These are phyloP conservation scores for Roridomyces roridus DNA, from an alignment of 768 basidiomycete species.

Conservation along the genomic window DNA sequence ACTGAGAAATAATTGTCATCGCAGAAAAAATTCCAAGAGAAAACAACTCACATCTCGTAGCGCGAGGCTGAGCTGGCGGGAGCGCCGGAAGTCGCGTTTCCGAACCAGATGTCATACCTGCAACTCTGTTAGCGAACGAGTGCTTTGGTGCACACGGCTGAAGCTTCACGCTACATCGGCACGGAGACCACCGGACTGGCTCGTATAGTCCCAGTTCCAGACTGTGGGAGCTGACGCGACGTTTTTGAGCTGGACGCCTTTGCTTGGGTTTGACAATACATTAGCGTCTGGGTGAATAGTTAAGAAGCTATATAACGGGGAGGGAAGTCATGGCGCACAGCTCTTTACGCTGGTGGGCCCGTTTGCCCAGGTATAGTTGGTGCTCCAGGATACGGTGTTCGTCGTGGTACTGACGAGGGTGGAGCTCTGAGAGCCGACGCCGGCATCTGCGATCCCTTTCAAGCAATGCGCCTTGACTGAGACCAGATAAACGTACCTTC, in stretches of 20 bases:
- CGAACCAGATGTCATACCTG: slow-evolving; percentile 64
- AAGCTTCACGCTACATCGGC: slow-evolving; percentile 57
- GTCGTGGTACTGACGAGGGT: slow-evolving; percentile 48
- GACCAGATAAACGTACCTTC: slow-evolving; percentile 33
- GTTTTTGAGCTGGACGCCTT: slow-evolving; percentile 53
- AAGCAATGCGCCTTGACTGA: neutral
- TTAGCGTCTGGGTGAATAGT: slow-evolving; percentile 49
- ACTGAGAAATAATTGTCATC: slow-evolving; percentile 32
- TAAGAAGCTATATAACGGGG: neutral
- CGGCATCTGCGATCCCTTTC: slow-evolving; percentile 34
- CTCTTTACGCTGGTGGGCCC: slow-evolving; percentile 55
- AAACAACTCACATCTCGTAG: slow-evolving; percentile 51
- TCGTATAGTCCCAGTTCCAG: slow-evolving; percentile 58
- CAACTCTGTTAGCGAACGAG: neutral
- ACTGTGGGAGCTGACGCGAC: slow-evolving; percentile 52
- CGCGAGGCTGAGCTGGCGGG: slow-evolving; percentile 55
- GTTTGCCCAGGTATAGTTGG: slow-evolving; percentile 57
- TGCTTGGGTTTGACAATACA: slow-evolving; percentile 48
- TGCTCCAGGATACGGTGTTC: slow-evolving; percentile 55
- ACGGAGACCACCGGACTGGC: slow-evolving; percentile 49
- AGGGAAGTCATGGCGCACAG: slow-evolving; percentile 39
- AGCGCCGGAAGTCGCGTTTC: slow-evolving; percentile 44
- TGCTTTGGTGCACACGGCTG: neutral
- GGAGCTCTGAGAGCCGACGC: slow-evolving; percentile 54
- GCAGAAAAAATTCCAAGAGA: neutral